Conservation (phyloP, 345 rosid species). For the Pistacia integerrima region DNA sequence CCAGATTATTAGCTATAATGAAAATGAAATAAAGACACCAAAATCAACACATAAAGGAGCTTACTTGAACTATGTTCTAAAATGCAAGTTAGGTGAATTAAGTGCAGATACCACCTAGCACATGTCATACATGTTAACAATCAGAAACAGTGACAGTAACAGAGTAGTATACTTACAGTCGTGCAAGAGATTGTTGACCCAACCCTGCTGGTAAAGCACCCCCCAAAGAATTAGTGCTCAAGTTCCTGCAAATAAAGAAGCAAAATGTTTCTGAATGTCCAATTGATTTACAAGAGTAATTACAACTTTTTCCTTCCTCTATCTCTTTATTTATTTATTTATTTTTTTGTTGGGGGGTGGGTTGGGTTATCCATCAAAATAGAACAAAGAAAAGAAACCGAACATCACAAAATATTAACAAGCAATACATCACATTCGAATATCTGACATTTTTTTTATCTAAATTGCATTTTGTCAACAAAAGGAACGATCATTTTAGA, state of each 20-base stretch:
- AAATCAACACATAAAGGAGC: neutral
- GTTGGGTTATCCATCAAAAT: too few relatives aligned
- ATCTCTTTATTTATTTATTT: neutral
- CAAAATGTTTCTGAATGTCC: constrained; percentile 5
- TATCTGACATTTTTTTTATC: neutral
- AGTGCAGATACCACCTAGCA: neutral
- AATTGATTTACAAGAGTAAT: neutral
- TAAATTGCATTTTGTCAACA: neutral
- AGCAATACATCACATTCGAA: neutral
- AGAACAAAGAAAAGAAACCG: too few relatives aligned
- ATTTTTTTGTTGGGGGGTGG: too few relatives aligned
- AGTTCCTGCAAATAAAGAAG: constrained; percentile 54
- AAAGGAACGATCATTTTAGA: neutral
- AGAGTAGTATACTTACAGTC: constrained; percentile 57
- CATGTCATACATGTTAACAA: neutral
- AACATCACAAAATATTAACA: neutral
- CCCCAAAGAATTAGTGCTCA: constrained; percentile 75
- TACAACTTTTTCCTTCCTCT: neutral
- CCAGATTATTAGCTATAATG: neutral
- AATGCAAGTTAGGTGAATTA: neutral
- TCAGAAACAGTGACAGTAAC: neutral
- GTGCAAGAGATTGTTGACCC: constrained; percentile 70
- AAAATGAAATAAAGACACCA: neutral
- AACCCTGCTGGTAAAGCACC: constrained; percentile 75
- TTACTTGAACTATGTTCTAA: neutral